These are phyloP conservation scores for Aureobasidium sp. DNA, from an alignment of 2,329 filamentous ascomycete genomes.

Conservation along the genomic window DNA sequence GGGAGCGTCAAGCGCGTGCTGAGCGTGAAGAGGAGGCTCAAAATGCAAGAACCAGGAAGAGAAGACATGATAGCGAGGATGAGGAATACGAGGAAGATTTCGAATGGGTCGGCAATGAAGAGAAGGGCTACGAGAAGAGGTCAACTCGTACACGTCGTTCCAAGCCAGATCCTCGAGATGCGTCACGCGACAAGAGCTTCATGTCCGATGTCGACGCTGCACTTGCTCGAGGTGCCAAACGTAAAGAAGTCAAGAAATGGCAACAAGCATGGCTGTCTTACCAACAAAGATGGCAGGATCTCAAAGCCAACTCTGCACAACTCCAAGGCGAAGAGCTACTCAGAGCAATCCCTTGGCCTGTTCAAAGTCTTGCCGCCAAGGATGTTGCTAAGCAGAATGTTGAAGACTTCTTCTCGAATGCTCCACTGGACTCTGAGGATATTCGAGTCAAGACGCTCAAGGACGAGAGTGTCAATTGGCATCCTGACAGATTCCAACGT, in stretches of 20 bases:
- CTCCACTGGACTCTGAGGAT: slow-evolving; percentile 29
- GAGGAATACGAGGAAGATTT: slow-evolving; percentile 27
- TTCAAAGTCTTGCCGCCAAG: slow-evolving; percentile 50
- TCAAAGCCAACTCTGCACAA: slow-evolving; percentile 24
- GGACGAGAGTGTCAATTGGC: slow-evolving; percentile 84
- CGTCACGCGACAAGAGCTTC: slow-evolving; percentile 12
- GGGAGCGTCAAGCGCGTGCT: slow-evolving; percentile 61
- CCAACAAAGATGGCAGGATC: slow-evolving; percentile 52
- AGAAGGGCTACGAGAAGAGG: slow-evolving; percentile 57
- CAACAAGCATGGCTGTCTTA: slow-evolving; percentile 60
- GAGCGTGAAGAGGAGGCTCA: slow-evolving; percentile 43
- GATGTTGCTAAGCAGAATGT: slow-evolving; percentile 56
- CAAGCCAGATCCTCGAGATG: slow-evolving; percentile 23
- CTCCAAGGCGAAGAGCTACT: background rate
- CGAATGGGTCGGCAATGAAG: slow-evolving; percentile 24
- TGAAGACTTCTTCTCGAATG: slow-evolving; percentile 60
- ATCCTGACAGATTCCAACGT: slow-evolving; percentile 97
- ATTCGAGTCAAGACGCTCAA: slow-evolving; percentile 54
- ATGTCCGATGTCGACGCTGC: slow-evolving; percentile 53
- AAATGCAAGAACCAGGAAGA: slow-evolving; percentile 28
- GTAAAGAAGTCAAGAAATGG: slow-evolving; percentile 51
- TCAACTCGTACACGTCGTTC: slow-evolving; percentile 44
- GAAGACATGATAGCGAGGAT: slow-evolving; percentile 30
- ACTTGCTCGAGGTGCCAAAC: slow-evolving; percentile 59
- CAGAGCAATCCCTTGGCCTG: slow-evolving; percentile 62